These are phyloP conservation scores for Glaciozyma antarctica DNA, from an alignment of 768 basidiomycete genomes.

Conservation along the genomic window DNA sequence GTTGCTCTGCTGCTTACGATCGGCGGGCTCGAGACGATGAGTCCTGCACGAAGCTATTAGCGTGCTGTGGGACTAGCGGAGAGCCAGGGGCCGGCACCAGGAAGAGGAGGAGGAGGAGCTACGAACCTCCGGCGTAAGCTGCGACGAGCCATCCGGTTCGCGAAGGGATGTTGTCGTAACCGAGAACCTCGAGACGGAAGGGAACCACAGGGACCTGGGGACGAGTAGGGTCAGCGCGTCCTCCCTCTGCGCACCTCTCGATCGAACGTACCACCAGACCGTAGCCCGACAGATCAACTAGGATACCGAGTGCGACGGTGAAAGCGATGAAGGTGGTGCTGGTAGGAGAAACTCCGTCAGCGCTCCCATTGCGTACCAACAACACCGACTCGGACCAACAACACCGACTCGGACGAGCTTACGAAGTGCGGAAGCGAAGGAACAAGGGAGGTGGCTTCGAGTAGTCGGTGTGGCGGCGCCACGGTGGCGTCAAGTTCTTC, in stretches of 20 bases:
- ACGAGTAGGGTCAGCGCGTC: not conserved
- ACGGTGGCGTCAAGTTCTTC: too few species aligned
- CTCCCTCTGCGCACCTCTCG: not conserved
- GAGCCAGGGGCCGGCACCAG: too few species aligned
- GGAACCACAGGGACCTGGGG: constrained; percentile 4
- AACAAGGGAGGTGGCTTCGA: too few species aligned
- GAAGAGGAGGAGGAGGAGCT: too few species aligned
- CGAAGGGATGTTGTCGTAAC: constrained; percentile 28
- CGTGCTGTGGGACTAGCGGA: too few species aligned
- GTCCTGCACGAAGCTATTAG: not conserved
- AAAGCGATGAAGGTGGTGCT: not conserved
- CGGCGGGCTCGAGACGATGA: not conserved
- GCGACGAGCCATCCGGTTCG: constrained; percentile 34
- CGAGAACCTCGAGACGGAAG: constrained; percentile 28
- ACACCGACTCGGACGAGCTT: too few species aligned
- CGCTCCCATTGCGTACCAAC: too few species aligned
- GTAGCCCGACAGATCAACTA: not conserved
- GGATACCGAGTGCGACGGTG: not conserved
- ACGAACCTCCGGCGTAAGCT: not conserved
- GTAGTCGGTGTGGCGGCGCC: too few species aligned
- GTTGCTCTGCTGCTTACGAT: not conserved
- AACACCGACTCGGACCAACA: too few species aligned
- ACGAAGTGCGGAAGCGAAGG: too few species aligned
- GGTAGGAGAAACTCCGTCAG: too few species aligned
- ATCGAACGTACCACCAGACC: not conserved